Conservation (phyloP, 345 rosid genomes). For the Melaleuca quinquenervia region DNA sequence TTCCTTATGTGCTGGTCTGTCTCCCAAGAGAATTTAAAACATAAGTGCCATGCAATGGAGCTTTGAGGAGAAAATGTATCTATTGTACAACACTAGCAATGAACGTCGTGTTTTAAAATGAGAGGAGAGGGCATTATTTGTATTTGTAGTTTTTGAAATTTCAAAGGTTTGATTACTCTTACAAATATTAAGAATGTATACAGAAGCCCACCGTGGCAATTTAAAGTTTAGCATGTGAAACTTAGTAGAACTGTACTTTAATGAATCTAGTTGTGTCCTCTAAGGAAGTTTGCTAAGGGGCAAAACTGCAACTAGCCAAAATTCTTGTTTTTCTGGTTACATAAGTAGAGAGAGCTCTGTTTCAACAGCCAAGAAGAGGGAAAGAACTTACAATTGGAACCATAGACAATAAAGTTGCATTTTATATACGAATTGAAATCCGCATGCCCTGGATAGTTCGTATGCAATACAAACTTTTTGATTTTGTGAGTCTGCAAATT, state of each 20-base stretch:
- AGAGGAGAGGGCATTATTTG: neutral
- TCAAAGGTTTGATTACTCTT: neutral
- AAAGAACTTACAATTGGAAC: conserved; percentile 22
- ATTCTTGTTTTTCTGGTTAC: neutral
- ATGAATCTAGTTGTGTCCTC: neutral
- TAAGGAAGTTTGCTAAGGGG: neutral
- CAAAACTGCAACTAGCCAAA: neutral
- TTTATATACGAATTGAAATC: conserved; percentile 95
- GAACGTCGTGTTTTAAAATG: neutral
- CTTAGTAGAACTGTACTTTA: neutral
- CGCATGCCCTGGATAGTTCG: conserved; percentile 96
- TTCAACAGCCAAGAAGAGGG: neutral
- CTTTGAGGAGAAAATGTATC: neutral
- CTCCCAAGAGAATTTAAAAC: neutral
- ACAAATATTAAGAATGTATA: neutral
- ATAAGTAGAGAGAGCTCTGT: neutral
- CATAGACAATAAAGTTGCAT: conserved; percentile 74
- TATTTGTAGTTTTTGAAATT: neutral
- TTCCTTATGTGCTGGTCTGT: neutral
- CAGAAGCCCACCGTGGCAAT: neutral
- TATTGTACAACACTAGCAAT: neutral
- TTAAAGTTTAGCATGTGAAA: neutral
- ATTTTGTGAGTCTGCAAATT: conserved; percentile 73
- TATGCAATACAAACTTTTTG: conserved; percentile 90
- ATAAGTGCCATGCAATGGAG: neutral